Conservation (phyloP, 306 rosid genomes). For the Sicyos baderoa region DNA sequence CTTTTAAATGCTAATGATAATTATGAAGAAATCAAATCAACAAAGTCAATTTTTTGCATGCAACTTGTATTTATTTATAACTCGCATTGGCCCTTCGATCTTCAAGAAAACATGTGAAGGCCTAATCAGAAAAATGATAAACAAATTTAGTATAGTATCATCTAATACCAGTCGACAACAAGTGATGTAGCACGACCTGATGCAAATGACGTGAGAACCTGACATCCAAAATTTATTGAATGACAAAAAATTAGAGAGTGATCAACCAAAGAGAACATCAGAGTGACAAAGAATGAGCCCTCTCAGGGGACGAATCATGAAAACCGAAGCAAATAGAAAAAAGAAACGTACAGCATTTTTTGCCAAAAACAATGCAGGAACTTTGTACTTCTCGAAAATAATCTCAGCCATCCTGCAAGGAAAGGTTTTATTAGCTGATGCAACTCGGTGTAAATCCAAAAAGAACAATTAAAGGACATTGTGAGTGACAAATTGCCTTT, state of each 20-base stretch:
- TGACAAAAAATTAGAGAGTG: not conserved
- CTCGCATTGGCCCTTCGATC: not conserved
- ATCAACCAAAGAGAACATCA: not conserved
- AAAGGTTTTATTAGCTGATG: not conserved
- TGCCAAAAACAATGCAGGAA: constrained; percentile 91
- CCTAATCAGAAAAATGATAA: not conserved
- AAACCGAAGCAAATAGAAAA: constrained; percentile 12
- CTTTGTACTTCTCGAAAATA: constrained; percentile 96
- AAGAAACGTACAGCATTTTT: constrained; percentile 76
- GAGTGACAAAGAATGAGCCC: not conserved
- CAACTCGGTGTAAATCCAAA: not conserved
- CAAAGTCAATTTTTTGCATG: not conserved
- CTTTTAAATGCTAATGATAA: not conserved
- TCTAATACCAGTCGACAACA: constrained; percentile 81
- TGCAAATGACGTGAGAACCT: constrained; percentile 97
- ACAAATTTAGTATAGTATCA: constrained; percentile 2
- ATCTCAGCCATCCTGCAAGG: constrained; percentile 79
- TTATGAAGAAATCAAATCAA: not conserved
- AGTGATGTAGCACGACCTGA: constrained; percentile 97
- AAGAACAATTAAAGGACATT: not conserved
- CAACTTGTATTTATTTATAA: not conserved
- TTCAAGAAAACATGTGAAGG: not conserved
- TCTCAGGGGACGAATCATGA: constrained; percentile 11
- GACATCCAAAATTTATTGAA: constrained; percentile 18
- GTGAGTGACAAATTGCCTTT: constrained; percentile 42